These are phyloP conservation scores for Fraxinus sp. DNA, from an alignment of 305 asterid genomes.

Conservation along the genomic window DNA sequence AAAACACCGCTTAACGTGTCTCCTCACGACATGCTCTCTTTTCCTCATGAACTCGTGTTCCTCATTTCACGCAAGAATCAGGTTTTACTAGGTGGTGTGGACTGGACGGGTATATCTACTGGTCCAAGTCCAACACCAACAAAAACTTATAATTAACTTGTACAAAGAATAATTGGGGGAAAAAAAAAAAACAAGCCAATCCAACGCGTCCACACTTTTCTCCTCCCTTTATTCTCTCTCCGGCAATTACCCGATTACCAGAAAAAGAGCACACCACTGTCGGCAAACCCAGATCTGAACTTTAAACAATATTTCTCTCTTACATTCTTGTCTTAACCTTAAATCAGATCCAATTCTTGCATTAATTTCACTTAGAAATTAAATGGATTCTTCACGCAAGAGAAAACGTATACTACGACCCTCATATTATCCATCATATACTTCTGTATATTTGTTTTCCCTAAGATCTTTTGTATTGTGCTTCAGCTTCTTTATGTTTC, in stretches of 20 bases:
- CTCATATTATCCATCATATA: slow-evolving; percentile 31
- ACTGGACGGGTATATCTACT: background rate
- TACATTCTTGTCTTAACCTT: slow-evolving; percentile 12
- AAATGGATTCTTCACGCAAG: slow-evolving; percentile 73
- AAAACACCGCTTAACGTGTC: background rate
- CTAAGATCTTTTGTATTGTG: slow-evolving; percentile 61
- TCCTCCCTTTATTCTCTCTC: slow-evolving; percentile 17
- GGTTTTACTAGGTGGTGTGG: background rate
- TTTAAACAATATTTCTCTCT: slow-evolving; percentile 15
- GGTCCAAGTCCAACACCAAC: background rate
- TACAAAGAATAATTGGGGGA: background rate
- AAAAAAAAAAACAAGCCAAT: background rate
- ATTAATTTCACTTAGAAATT: background rate
- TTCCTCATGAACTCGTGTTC: background rate
- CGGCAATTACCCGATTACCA: slow-evolving; percentile 33
- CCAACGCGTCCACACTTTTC: background rate
- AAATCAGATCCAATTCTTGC: slow-evolving; percentile 8
- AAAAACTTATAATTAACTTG: background rate
- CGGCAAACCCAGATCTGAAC: slow-evolving; percentile 44
- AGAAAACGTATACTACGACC: slow-evolving; percentile 57
- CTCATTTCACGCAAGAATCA: background rate
- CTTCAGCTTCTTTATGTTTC: slow-evolving; percentile 47
- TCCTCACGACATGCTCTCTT: background rate
- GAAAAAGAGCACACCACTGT: slow-evolving; percentile 34
- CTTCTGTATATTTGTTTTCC: slow-evolving; percentile 39